Evolutionary conservation across 208 protist species (phyloP).

Genomic region (Phytomonas francai): DNA sequence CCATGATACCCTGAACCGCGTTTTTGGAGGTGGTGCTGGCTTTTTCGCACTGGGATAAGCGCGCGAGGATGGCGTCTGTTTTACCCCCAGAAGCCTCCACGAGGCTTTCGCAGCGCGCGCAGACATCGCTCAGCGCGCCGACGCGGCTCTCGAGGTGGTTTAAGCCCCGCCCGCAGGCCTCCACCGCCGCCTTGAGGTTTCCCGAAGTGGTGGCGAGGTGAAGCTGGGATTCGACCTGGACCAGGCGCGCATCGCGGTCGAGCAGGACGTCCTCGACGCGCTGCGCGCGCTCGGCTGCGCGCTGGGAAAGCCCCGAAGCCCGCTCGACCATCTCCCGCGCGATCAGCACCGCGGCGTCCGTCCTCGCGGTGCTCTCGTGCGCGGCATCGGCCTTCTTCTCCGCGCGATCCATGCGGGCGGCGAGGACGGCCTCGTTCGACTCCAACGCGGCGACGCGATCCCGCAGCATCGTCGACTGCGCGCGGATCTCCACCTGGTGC

Average conservation of each 20-base stretch:
- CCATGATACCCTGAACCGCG: constrained; percentile 8
- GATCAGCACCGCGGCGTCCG: constrained; percentile 25
- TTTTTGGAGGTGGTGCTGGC: constrained; percentile 26
- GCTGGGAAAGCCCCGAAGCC: constrained; percentile 22
- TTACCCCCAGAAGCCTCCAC: constrained; percentile 9
- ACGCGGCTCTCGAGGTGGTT: constrained; percentile 54
- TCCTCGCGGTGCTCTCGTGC: constrained; percentile 29
- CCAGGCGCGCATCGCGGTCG: constrained; percentile 54
- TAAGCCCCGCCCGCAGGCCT: constrained; percentile 42
- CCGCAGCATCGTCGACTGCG: constrained; percentile 30
- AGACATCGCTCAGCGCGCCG: constrained; percentile 36
- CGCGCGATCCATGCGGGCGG: constrained; percentile 49
- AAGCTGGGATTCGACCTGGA: constrained; percentile 52
- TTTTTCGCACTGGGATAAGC: neutral
- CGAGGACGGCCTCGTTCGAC: constrained; percentile 31
- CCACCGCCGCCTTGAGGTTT: constrained; percentile 51
- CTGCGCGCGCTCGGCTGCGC: constrained; percentile 38
- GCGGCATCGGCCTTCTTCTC: constrained; percentile 62
- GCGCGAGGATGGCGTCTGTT: neutral
- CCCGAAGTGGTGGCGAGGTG: constrained; percentile 38
- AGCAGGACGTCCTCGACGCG: constrained; percentile 43
- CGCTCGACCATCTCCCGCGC: constrained; percentile 33
- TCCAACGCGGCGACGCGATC: constrained; percentile 71
- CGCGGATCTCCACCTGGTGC: constrained; percentile 41
- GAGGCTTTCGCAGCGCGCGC: constrained; percentile 35